Conservation (phyloP, 2,329 filamentous ascomycete species). For the Penicillium vulpinum region DNA sequence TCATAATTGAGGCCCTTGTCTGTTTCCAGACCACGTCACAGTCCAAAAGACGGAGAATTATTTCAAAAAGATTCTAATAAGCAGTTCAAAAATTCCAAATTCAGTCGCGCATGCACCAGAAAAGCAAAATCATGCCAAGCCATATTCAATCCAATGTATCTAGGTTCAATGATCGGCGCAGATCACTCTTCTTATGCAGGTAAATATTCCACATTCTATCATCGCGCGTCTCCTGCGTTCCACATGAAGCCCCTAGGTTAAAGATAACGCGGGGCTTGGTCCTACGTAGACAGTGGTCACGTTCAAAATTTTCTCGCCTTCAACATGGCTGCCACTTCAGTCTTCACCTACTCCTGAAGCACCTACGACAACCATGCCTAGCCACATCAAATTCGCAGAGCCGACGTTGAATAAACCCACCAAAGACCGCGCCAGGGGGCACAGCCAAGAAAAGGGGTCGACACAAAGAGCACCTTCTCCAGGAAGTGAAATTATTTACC, state of each 20-base stretch:
- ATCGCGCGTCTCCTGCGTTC: slow-evolving; percentile 28
- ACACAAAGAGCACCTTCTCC: slow-evolving; percentile 21
- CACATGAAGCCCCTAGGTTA: slow-evolving; percentile 25
- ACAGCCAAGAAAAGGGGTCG: slow-evolving; percentile 23
- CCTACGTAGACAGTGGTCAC: slow-evolving; percentile 17
- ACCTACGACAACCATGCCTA: slow-evolving; percentile 19
- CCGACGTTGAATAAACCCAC: slow-evolving; percentile 12
- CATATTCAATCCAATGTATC: slow-evolving; percentile 12
- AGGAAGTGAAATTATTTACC: slow-evolving; percentile 27
- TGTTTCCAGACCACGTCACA: background rate
- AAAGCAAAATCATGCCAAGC: slow-evolving; percentile 18
- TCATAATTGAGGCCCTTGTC: background rate
- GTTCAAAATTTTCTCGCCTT: slow-evolving; percentile 19
- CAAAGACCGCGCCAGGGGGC: background rate
- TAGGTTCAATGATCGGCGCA: slow-evolving; percentile 29
- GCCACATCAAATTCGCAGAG: slow-evolving; percentile 24
- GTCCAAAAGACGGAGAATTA: background rate
- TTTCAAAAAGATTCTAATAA: background rate
- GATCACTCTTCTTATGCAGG: slow-evolving; percentile 20
- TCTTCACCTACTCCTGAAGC: slow-evolving; percentile 17
- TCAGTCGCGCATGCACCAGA: background rate
- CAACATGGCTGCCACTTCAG: slow-evolving; percentile 17
- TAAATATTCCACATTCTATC: slow-evolving; percentile 30
- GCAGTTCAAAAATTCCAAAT: background rate
- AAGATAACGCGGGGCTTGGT: slow-evolving; percentile 28